Evolutionary conservation across 1,284 basidiomycete species (phyloP), one percentile per base, ranked within the genome.

Genomic region (Stereum hirsutum): DNA sequence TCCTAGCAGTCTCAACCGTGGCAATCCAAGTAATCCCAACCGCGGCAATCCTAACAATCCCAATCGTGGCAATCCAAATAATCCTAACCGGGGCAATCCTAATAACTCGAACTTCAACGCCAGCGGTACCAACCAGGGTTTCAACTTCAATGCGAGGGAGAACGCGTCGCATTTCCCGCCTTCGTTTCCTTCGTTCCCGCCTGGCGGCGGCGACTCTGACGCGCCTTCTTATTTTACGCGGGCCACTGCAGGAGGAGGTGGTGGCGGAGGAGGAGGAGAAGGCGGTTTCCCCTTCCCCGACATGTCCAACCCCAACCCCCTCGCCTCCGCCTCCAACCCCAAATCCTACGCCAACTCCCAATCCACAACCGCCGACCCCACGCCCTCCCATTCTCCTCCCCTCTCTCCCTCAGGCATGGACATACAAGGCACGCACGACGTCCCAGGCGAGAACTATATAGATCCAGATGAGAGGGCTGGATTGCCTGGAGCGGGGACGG

Each of bases 381-480:
- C 28, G 4, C 21, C 31, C 10, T 28, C 21, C 10, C 3, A 12
- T 36, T 15, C 35, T 25, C n/a, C 21, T 31, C 17, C 40, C 40
- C n/a, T n/a, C n/a, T n/a, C n/a, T n/a, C n/a, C n/a, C n/a, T n/a
- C n/a, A n/a, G n/a, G n/a, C n/a, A n/a, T n/a, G n/a, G n/a, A n/a
- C n/a, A n/a, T n/a, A n/a, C n/a, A n/a, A n/a, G n/a, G n/a, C n/a
- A 10, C 26, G 12, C 6, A 50, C 41, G 46, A 51, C 21, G 43
- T 59, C 2, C 57, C 54, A 4, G 60, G 60, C 27, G 60, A 61
- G 41, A 46, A 44, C 39, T 62, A 53, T 47, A 59, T 63, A 37
- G 58, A 56, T 41, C 47, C 47, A 3, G 38, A 55, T 49, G 61
- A 63, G 49, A 60, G 55, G n/a, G 57, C 60, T 11, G 61, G 61